Base-by-base conservation (phyloP, 2,329 filamentous ascomycete species). In the Allantophomopsis lycopodina region DNA sequence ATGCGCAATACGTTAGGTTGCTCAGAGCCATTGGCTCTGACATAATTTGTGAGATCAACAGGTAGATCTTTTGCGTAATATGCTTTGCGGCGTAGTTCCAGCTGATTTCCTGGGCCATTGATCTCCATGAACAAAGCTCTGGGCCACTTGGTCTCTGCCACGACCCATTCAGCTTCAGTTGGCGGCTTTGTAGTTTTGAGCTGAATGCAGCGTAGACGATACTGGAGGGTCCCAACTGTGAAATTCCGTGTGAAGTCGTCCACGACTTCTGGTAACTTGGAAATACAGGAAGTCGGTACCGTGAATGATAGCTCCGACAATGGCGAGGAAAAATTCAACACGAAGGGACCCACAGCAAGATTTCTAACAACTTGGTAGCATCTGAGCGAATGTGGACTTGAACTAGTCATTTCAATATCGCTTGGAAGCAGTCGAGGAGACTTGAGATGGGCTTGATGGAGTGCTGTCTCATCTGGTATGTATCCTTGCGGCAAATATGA, bases 61-160 rank as follows among this genome's bases (percentile, higher is more conserved):
- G 88, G 79, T 7, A 86, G 58, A 49, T 93, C 83, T 48, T 79
- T 83, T 10, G 78, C 79, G 51, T 88, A 72, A 44, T 91, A 79
- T 1, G 73, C 56, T 49, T 83, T 85, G 20, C 81, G 72, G 32
- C 80, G 72, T 8, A 75, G 55, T 17, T 65, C 62, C 13, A 85
- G 55, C 10, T 75, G 62, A 1, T 59, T 52, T 28, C 11, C 10
- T 28, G 7, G 23, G 0, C 58, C 64, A 48, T 94, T 94, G 44
- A 93, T 56, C 13, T 69, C 65, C 44, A 89, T 66, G 44, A 79
- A 84, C 0, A 86, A 65, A 38, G 73, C 70, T 30, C 70, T 64
- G 0, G 86, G 84, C 87, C 86, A 95, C 16, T 58, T 53, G 5
- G 72, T 80, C 28, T 80, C 71, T n/a, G 64, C 57, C 1, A 67